Conservation (phyloP, 2,329 filamentous ascomycete species). For the Ophiocordyceps camponoti-leonardi region DNA sequence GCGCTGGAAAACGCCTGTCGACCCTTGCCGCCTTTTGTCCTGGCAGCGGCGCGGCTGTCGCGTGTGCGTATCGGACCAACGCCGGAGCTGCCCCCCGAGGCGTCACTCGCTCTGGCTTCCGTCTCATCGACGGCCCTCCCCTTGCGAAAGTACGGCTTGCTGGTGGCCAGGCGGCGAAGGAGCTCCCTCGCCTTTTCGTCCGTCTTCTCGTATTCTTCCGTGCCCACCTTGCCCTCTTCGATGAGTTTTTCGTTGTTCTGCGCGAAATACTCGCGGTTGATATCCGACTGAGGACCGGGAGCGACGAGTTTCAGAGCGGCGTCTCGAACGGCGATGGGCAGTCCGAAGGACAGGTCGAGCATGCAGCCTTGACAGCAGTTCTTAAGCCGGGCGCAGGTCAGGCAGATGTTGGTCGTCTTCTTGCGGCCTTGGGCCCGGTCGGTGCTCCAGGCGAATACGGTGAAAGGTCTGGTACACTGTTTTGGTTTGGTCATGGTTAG, state of each 20-base stretch:
- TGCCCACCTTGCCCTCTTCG: constrained; percentile 69
- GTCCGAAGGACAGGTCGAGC: constrained; percentile 88
- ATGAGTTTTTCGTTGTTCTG: constrained; percentile 95
- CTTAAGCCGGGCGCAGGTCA: constrained; percentile 92
- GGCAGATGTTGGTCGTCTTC: constrained; percentile 86
- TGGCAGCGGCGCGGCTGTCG: constrained; percentile 38
- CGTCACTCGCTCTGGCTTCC: constrained; percentile 15
- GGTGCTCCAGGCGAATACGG: constrained; percentile 86
- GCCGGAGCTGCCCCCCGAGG: constrained; percentile 25
- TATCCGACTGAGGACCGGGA: constrained; percentile 75
- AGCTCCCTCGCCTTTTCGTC: constrained; percentile 92
- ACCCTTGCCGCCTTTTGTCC: constrained; percentile 22
- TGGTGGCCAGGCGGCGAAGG: constrained; percentile 67
- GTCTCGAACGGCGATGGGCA: constrained; percentile 89
- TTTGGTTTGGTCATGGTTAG: not conserved
- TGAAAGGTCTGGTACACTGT: constrained; percentile 81
- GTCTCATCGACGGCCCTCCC: constrained; percentile 54
- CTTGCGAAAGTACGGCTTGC: constrained; percentile 90
- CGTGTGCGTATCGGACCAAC: constrained; percentile 63
- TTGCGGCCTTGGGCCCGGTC: constrained; percentile 76
- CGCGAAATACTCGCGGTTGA: constrained; percentile 95
- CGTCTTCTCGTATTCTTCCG: constrained; percentile 90
- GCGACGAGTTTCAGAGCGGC: constrained; percentile 96
- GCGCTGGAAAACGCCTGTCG: constrained; percentile 49
- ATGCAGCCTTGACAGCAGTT: constrained; percentile 99